phyloP scores from a whole-genome alignment of 352 stramenopile species.

The Phytophthora pluvialis region DNA sequence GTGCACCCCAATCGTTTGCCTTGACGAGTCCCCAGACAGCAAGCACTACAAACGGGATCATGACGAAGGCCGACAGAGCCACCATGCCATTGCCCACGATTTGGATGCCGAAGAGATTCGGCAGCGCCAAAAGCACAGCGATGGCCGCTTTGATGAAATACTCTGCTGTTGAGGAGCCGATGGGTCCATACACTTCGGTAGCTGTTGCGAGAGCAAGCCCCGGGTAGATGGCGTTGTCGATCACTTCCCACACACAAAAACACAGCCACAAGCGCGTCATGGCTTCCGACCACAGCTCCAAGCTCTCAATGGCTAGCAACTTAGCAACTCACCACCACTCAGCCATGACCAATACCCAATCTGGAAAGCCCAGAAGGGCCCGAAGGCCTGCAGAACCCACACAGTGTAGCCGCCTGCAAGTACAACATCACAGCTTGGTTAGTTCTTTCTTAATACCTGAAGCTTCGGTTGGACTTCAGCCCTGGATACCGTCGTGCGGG shows the following conservation, averaged over 20 bases:
- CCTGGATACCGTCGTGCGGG: slow-evolving; percentile 58
- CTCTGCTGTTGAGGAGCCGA: slow-evolving; percentile 36
- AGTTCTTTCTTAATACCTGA: not conserved
- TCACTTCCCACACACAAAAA: slow-evolving; percentile 41
- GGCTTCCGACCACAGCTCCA: not conserved
- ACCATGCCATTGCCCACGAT: slow-evolving; percentile 86
- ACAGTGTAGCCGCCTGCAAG: slow-evolving; percentile 74
- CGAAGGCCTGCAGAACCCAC: slow-evolving; percentile 93
- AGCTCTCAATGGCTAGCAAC: not conserved
- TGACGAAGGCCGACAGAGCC: slow-evolving; percentile 86
- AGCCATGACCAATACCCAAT: slow-evolving; percentile 88
- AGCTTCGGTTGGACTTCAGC: not conserved
- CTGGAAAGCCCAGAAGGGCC: slow-evolving; percentile 87
- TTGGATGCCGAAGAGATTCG: slow-evolving; percentile 69
- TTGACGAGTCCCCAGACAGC: slow-evolving; percentile 46
- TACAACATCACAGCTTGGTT: not conserved
- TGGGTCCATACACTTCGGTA: slow-evolving; percentile 47
- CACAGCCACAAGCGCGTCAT: not conserved
- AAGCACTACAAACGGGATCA: slow-evolving; percentile 92
- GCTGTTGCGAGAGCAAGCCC: slow-evolving; percentile 69
- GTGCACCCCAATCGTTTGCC: slow-evolving; percentile 41
- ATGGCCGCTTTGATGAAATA: slow-evolving; percentile 60
- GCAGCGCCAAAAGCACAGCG: slow-evolving; percentile 45
- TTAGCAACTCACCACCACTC: slow-evolving; percentile 39
- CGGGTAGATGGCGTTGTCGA: slow-evolving; percentile 95